Conservation (phyloP, 1,139 yeast species). For the Lodderomyces orthopsilosis region DNA sequence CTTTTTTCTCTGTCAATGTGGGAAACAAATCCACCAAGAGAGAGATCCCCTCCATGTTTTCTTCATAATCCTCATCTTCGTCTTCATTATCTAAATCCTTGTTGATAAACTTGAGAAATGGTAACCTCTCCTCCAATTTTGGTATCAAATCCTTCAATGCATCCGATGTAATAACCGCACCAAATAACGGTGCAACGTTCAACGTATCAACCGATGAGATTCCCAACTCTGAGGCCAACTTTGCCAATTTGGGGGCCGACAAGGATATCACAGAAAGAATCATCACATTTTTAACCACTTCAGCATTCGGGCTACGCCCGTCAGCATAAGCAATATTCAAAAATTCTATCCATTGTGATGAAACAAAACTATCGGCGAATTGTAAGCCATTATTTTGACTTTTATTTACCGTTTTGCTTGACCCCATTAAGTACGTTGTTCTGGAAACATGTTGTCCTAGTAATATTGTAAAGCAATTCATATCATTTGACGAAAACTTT, state of each 20-base stretch:
- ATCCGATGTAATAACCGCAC: constrained; percentile 49
- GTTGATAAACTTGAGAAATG: constrained; percentile 29
- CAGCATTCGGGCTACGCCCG: constrained; percentile 53
- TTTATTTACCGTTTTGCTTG: constrained; percentile 16
- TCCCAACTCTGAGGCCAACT: constrained; percentile 40
- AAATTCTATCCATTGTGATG: constrained; percentile 52
- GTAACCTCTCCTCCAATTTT: constrained; percentile 46
- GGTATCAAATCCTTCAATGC: constrained; percentile 46
- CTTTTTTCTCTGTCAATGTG: constrained; percentile 41
- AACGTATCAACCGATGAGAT: constrained; percentile 41
- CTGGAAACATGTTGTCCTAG: constrained; percentile 36
- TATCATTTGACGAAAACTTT: constrained; percentile 41
- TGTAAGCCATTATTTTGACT: constrained; percentile 11
- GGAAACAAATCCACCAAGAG: constrained; percentile 61
- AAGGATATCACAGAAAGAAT: constrained; percentile 52
- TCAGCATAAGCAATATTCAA: constrained; percentile 56
- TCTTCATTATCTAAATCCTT: constrained; percentile 15
- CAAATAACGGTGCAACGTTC: constrained; percentile 49
- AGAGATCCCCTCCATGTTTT: constrained; percentile 38
- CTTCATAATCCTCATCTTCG: constrained; percentile 24
- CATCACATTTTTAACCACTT: constrained; percentile 46
- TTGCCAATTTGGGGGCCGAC: constrained; percentile 42
- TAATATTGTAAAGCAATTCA: constrained; percentile 41
- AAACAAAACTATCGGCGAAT: constrained; percentile 54
- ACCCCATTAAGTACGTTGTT: constrained; percentile 14